Conservation (phyloP, 257 asterid species). For the Knoxia roxburghii region DNA sequence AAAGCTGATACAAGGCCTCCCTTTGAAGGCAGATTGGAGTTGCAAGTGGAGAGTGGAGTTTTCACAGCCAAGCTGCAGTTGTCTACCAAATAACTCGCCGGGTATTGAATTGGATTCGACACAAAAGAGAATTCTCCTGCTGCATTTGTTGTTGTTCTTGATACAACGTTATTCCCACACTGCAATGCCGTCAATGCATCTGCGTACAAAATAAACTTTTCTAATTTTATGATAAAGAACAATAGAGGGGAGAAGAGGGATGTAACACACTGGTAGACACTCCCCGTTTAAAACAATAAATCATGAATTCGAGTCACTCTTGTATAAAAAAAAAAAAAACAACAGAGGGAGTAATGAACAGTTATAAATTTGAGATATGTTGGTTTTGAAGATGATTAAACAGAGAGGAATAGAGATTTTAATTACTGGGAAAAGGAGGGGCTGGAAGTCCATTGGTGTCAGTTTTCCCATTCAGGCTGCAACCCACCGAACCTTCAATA, state of each 20-base stretch:
- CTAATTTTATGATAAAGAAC: no score
- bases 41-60: constrained; percentile 38
- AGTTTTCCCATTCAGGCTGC: constrained; percentile 31
- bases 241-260: no score
- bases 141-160: constrained; percentile 24
- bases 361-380: no score
- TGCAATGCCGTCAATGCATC: constrained; percentile 31
- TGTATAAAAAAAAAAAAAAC: no score
- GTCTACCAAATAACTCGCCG: constrained; percentile 15
- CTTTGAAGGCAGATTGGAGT: constrained; percentile 20
- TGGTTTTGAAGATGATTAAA: neutral
- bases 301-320: no score
- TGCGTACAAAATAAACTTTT: constrained; percentile 9
- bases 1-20: constrained; percentile 21
- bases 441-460: constrained; percentile 25
- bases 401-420: no score
- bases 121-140: constrained; percentile 15
- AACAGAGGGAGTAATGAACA: no score
- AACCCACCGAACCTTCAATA: constrained; percentile 30
- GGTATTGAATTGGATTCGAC: constrained; percentile 15
- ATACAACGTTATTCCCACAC: constrained; percentile 24
- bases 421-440: constrained; percentile 40
- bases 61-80: constrained; percentile 26
- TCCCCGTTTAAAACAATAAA: no score
- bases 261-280: no score